Conservation (phyloP, 371 early-diverging fungal species). For the Gilbertella persicaria region DNA sequence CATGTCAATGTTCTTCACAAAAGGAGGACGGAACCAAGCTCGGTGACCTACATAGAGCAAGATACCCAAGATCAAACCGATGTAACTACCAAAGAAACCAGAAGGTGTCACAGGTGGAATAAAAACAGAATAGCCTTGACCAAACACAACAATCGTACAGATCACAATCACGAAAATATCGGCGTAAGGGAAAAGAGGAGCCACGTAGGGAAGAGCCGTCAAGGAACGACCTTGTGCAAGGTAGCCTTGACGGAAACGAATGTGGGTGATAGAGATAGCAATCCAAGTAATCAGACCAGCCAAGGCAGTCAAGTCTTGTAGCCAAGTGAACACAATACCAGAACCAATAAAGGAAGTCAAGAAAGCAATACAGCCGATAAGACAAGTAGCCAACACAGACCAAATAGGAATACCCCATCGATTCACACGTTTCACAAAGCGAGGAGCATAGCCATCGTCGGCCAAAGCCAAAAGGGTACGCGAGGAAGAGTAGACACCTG, state of each 20-base stretch:
- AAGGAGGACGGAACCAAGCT: slow-evolving; percentile 33
- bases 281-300: slow-evolving; percentile 87
- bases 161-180: slow-evolving; percentile 68
- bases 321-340: slow-evolving; percentile 75
- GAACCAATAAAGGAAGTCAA: slow-evolving; percentile 56
- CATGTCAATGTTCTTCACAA: slow-evolving; percentile 44
- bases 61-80: slow-evolving; percentile 57
- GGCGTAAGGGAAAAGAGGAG: slow-evolving; percentile 73
- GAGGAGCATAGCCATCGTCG: slow-evolving; percentile 70
- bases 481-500: slow-evolving; percentile 75
- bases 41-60: slow-evolving; percentile 60
- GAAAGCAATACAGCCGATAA: slow-evolving; percentile 65
- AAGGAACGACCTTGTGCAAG: slow-evolving; percentile 68
- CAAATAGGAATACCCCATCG: slow-evolving; percentile 67
- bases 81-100: slow-evolving; percentile 51
- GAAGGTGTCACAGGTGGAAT: slow-evolving; percentile 47
- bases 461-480: slow-evolving; percentile 73
- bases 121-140: slow-evolving; percentile 67
- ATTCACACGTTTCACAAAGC: slow-evolving; percentile 58
- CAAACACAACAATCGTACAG: slow-evolving; percentile 64
- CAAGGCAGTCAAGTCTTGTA: slow-evolving; percentile 69
- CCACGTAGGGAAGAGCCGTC: slow-evolving; percentile 69
- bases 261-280: slow-evolving; percentile 75
- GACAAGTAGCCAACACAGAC: slow-evolving; percentile 58
- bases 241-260: slow-evolving; percentile 85